Base-by-base conservation (phyloP, 345 rosid genomes). In the Rhodomyrtus tomentosa region DNA sequence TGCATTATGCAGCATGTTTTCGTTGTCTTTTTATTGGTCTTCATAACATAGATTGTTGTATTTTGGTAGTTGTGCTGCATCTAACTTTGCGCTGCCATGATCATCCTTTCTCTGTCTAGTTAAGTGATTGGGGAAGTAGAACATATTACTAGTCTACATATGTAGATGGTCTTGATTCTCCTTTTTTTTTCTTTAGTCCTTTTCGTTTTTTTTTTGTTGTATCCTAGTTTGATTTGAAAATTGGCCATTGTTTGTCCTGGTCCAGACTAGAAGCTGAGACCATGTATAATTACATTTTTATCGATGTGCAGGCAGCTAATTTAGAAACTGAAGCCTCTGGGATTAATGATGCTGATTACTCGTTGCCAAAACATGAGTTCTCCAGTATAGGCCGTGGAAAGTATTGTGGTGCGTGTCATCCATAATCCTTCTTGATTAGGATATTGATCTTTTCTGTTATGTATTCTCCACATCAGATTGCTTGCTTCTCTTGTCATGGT, bases 301-400 rank as follows among this genome's bases (percentile, higher is more conserved):
- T 54, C 25, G 55, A 50, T 50, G 53, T 87, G 87, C 93, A 97
- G 99, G 94, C 96, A 81, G 94, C 99, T 87, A 95, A 95, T 86
- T 87, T 92, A 59, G 98, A 97, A 89, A 91, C 92, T 87, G 98
- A 93, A 87, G 88, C 92, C 59, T 82, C 98, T 82, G 96, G 93
- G 88, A 91, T 94, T 86, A 93, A 90, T 55, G 94, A 89, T 83
- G 89, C 91, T 50, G 96, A 88, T 88, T 93, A 92, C 88, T 93
- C 90, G 84, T 89, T 91, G 90, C 85, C 91, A 76, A 95, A 92
- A 88, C 96, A 94, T 87, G 98, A 89, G 83, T 94, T 90, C 89
- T 92, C 98, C 80, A 89, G 91, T 85, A 85, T 91, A 86, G 93
- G 93, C 32, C 95, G 88, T 86, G 95, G 94, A 88, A 95, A 97